These are phyloP conservation scores for Ephemerocybe angulata DNA, from an alignment of 768 basidiomycete genomes.

Conservation along the genomic window DNA sequence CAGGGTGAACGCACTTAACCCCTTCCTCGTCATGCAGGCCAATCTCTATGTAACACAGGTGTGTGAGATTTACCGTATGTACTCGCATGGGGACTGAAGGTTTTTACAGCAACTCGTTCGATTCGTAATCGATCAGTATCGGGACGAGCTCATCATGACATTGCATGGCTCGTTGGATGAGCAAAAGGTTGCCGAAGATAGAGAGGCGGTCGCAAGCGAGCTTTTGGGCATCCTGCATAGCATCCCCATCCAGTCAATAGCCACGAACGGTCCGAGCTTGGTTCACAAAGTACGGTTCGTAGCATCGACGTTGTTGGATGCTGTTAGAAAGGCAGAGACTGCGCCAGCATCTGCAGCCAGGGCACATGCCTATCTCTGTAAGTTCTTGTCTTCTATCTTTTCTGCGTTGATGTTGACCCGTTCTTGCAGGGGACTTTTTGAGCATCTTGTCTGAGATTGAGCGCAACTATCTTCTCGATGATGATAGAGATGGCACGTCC, in stretches of 20 bases:
- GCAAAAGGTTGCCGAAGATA: constrained; percentile 61
- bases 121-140: constrained; percentile 89
- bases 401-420: background rate
- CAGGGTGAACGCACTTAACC: constrained; percentile 80
- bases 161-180: constrained; percentile 66
- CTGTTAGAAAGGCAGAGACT: constrained; percentile 76
- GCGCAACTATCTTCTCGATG: constrained; percentile 81
- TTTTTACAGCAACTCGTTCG: constrained; percentile 79
- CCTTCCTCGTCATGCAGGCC: constrained; percentile 88
- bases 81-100: background rate
- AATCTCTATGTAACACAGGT: constrained; percentile 93
- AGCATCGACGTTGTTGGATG: constrained; percentile 83
- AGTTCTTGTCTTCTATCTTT: constrained; percentile 23
- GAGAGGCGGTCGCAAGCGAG: constrained; percentile 84
- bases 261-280: constrained; percentile 81
- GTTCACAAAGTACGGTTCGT: constrained; percentile 93
- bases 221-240: constrained; percentile 84
- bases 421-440: constrained; percentile 77
- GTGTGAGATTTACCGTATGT: constrained; percentile 13
- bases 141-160: constrained; percentile 74
- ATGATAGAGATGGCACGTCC: constrained; percentile 62
- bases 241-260: constrained; percentile 91
- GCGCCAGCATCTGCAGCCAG: constrained; percentile 78
- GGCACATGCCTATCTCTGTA: constrained; percentile 84
- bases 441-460: constrained; percentile 91